phyloP scores from a whole-genome alignment of 495 filamentous ascomycete species.

The Aspergillus steynii region DNA sequence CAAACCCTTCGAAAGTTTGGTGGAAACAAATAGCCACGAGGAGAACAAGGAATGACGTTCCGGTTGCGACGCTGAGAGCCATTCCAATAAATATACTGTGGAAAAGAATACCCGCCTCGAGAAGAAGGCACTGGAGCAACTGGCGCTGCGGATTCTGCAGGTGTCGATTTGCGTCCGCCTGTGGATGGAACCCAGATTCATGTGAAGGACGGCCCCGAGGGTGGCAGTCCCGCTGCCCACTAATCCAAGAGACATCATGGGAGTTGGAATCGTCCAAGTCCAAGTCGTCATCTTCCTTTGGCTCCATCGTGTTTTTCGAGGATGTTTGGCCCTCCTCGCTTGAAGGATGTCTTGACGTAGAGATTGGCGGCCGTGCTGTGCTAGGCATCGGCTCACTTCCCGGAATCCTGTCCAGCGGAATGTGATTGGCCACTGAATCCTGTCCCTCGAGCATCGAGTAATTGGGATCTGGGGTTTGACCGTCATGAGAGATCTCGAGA shows the following conservation, averaged over 20 bases:
- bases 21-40: conserved; percentile 82
- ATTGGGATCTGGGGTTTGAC: conserved; percentile 16
- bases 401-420: neutral
- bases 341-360: conserved; percentile 3
- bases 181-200: conserved; percentile 13
- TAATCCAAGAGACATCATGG: conserved; percentile 18
- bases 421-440: conserved; percentile 17
- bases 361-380: conserved; percentile 11
- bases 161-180: conserved; percentile 22
- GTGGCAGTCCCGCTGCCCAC: conserved; percentile 12
- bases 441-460: conserved; percentile 28
- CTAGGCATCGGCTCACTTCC: neutral
- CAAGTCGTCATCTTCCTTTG: conserved; percentile 33
- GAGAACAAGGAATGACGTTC: conserved; percentile 75
- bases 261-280: conserved; percentile 32
- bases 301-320: conserved; percentile 7
- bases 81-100: conserved; percentile 90
- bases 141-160: conserved; percentile 54
- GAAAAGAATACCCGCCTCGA: conserved; percentile 85
- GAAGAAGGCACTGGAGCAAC: conserved; percentile 73
- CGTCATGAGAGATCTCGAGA: conserved; percentile 22
- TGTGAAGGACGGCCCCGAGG: conserved; percentile 19
- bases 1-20: conserved; percentile 80
- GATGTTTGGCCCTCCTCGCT: conserved; percentile 13
- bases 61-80: conserved; percentile 80